Conservation (phyloP, 352 stramenopile genomes). For the Phytopythium sindhum region DNA sequence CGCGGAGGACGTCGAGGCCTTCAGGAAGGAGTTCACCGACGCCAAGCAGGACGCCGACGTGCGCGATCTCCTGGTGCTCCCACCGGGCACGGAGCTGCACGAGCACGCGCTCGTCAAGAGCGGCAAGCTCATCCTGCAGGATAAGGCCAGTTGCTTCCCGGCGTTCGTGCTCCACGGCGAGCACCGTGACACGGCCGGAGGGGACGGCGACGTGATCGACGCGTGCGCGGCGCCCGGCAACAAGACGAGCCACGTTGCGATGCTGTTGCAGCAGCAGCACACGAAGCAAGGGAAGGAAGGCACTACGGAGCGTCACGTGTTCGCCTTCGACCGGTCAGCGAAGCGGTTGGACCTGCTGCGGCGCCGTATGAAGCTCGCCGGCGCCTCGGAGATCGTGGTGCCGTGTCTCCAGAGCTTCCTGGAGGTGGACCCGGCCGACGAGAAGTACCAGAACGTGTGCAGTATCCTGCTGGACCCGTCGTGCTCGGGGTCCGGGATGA, state of each 20-base stretch:
- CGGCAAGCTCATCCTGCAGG: constrained; percentile 93
- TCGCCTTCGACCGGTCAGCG: constrained; percentile 92
- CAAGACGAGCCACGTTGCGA: constrained; percentile 97
- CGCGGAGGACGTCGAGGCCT: constrained; percentile 38
- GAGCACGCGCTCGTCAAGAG: constrained; percentile 75
- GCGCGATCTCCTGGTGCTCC: constrained; percentile 90
- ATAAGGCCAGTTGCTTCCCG: constrained; percentile 98
- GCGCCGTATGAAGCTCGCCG: constrained; percentile 81
- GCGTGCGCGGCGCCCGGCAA: constrained; percentile 97
- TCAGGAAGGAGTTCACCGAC: constrained; percentile 38
- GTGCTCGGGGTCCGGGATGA: constrained; percentile 96
- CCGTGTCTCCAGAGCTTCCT: constrained; percentile 92
- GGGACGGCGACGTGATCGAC: constrained; percentile 91
- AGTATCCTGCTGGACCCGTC: constrained; percentile 95
- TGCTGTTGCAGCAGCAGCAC: constrained; percentile 80
- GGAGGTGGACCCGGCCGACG: constrained; percentile 67
- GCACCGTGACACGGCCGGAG: constrained; percentile 33
- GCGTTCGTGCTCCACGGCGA: constrained; percentile 91
- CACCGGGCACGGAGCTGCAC: constrained; percentile 82
- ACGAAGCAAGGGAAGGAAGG: constrained; percentile 34
- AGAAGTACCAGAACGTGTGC: constrained; percentile 85
- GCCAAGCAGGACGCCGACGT: constrained; percentile 85
- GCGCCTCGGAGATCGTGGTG: constrained; percentile 75
- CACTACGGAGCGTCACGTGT: constrained; percentile 73
- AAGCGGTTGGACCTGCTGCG: constrained; percentile 88